phyloP scores from a whole-genome alignment of 768 basidiomycete genomes.

The Sarcodon aspratus region DNA sequence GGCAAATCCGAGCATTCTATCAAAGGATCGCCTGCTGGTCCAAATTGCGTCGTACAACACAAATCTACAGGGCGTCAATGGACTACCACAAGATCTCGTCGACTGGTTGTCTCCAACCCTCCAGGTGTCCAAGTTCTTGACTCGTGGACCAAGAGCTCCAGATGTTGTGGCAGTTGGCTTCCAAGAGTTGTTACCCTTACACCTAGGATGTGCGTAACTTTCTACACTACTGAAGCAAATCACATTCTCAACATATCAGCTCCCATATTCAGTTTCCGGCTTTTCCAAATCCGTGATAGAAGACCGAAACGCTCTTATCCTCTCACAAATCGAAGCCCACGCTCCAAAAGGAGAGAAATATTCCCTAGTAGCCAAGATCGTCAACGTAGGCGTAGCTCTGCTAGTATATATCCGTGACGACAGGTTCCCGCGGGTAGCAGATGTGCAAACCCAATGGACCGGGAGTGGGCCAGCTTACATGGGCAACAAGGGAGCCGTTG shows the following conservation, averaged over 20 bases:
- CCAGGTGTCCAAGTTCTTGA: conserved; percentile 62
- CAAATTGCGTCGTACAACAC: conserved; percentile 90
- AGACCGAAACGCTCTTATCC: conserved; percentile 59
- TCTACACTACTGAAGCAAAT: background rate
- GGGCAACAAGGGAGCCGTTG: conserved; percentile 96
- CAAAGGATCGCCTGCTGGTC: conserved; percentile 36
- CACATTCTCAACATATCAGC: conserved; percentile 1
- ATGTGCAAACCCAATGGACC: conserved; percentile 69
- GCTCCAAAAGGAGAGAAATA: conserved; percentile 67
- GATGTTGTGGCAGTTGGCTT: conserved; percentile 88
- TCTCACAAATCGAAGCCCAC: conserved; percentile 60
- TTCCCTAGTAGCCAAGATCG: conserved; percentile 64
- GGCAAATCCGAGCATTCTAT: background rate
- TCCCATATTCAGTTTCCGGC: conserved; percentile 51
- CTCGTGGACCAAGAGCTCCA: conserved; percentile 53
- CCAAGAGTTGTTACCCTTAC: conserved; percentile 86
- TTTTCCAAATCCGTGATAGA: conserved; percentile 60
- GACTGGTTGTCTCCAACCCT: conserved; percentile 86
- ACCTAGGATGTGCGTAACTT: conserved; percentile 64
- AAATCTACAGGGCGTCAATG: conserved; percentile 67
- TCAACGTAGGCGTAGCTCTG: conserved; percentile 81
- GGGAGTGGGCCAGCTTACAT: conserved; percentile 64
- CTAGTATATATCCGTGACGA: conserved; percentile 79
- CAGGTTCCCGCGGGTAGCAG: conserved; percentile 44
- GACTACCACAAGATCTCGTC: conserved; percentile 75